A percentile compares a stretch with the other conserved stretches of the same genome.
Conservation (phyloP, 1,284 basidiomycete genomes). For the Moesziomyces parantarcticus region DNA sequence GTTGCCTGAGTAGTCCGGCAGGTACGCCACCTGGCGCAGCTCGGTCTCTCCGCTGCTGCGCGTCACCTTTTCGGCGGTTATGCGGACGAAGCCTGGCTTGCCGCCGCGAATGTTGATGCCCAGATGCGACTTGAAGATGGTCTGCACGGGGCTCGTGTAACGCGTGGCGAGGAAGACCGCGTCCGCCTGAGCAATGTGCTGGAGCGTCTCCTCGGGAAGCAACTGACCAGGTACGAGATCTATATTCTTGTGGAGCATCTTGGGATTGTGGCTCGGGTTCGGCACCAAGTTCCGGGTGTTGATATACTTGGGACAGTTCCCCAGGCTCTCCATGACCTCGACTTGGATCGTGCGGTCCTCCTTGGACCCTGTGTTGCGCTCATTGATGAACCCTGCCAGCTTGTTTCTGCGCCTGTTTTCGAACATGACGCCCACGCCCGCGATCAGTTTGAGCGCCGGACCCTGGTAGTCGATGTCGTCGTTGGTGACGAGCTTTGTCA, state of each 20-base stretch:
- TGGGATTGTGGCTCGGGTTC: slow-evolving; percentile 9
- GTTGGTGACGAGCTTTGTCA: slow-evolving; percentile 17
- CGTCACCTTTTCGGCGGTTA: slow-evolving; percentile 8
- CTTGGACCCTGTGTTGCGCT: slow-evolving; percentile 12
- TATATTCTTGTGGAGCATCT: slow-evolving; percentile 19
- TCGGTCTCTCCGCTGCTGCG: slow-evolving; percentile 4
- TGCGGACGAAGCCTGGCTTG: slow-evolving; percentile 34
- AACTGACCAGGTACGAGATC: slow-evolving; percentile 2
- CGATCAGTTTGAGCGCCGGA: slow-evolving; percentile 31
- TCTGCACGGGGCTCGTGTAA: slow-evolving; percentile 22
- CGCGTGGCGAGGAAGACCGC: slow-evolving; percentile 29
- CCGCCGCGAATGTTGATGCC: slow-evolving; percentile 43
- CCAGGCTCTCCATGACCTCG: slow-evolving; percentile 39
- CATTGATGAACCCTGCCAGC: slow-evolving; percentile 38
- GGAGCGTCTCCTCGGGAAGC: slow-evolving; percentile 20
- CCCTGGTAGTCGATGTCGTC: slow-evolving; percentile 20
- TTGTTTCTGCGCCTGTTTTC: slow-evolving; percentile 39
- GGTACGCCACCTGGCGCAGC: slow-evolving; percentile 25
- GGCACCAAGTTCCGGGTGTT: slow-evolving; percentile 24
- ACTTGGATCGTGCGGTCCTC: slow-evolving; percentile 23
- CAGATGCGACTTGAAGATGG: slow-evolving; percentile 43
- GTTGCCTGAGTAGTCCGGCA: slow-evolving; percentile 40
- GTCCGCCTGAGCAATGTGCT: slow-evolving; percentile 31
- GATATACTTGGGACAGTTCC: slow-evolving; percentile 47
- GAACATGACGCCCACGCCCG: slow-evolving; percentile 40